Percentiles rank a stretch among this genome's conserved stretches.
Conservation (phyloP, 345 rosid genomes). For the Abelmoschus esculentus region DNA sequence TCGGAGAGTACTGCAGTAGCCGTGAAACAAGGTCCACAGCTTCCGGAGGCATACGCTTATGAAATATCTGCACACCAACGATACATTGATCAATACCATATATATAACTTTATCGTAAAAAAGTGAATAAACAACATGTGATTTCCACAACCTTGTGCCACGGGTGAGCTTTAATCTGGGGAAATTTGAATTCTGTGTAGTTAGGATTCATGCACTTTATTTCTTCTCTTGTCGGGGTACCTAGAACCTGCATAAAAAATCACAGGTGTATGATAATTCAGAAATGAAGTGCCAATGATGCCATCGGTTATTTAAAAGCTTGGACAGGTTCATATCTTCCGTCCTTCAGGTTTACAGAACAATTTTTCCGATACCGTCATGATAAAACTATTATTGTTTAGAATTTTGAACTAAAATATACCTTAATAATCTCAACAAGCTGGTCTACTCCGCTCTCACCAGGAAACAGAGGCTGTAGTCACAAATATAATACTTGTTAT, state of each 20-base stretch:
- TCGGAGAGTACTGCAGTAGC: slow-evolving; percentile 91
- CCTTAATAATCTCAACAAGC: slow-evolving; percentile 97
- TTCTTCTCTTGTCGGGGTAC: slow-evolving; percentile 98
- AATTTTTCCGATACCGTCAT: not conserved
- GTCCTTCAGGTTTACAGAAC: not conserved
- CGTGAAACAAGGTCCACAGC: slow-evolving; percentile 96
- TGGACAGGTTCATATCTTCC: not conserved
- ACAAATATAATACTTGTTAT: slow-evolving; percentile 6
- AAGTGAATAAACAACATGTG: not conserved
- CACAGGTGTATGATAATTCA: not conserved
- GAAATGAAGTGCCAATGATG: not conserved
- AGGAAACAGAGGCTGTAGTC: slow-evolving; percentile 78
- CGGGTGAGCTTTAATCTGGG: slow-evolving; percentile 98
- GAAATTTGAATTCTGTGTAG: slow-evolving; percentile 92
- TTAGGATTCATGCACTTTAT: slow-evolving; percentile 99
- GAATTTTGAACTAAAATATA: slow-evolving; percentile 17
- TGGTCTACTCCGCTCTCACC: slow-evolving; percentile 99
- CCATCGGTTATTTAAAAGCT: not conserved
- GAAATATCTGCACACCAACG: slow-evolving; percentile 55
- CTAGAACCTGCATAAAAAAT: slow-evolving; percentile 57
- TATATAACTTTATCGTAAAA: not conserved
- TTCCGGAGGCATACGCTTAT: slow-evolving; percentile 95
- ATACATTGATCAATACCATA: not conserved
- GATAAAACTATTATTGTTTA: not conserved
- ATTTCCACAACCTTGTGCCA: slow-evolving; percentile 81